Conservation (phyloP, 2,329 filamentous ascomycete species). For the Knufia petricola region DNA sequence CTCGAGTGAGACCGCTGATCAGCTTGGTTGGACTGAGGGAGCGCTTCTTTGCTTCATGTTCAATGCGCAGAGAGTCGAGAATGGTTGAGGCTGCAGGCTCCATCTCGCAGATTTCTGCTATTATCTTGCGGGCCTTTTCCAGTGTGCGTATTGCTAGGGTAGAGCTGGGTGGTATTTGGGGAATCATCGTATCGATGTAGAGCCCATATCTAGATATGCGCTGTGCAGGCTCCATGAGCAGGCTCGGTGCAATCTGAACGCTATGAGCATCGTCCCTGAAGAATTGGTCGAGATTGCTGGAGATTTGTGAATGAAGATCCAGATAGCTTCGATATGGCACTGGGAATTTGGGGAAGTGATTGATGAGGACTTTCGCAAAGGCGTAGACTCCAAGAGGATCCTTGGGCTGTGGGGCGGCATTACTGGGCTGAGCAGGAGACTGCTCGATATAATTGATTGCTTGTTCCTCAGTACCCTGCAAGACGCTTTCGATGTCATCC, state of each 20-base stretch:
- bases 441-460: conserved; percentile 55
- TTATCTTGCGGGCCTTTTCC: conserved; percentile 81
- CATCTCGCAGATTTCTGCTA: conserved; percentile 92
- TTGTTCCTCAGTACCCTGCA: conserved; percentile 75
- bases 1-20: conserved; percentile 19
- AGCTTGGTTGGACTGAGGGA: conserved; percentile 21
- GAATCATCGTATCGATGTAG: conserved; percentile 80
- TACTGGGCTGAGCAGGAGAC: conserved; percentile 35
- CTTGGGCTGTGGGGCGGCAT: conserved; percentile 41
- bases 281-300: conserved; percentile 67
- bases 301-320: conserved; percentile 76
- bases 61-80: conserved; percentile 22
- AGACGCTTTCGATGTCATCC: conserved; percentile 61
- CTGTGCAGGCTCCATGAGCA: conserved; percentile 93
- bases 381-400: conserved; percentile 70
- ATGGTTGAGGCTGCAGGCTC: conserved; percentile 53
- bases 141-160: conserved; percentile 45
- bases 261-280: conserved; percentile 62
- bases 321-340: conserved; percentile 91
- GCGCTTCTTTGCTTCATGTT: conserved; percentile 20
- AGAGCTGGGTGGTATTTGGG: conserved; percentile 19
- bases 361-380: conserved; percentile 70
- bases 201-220: conserved; percentile 87
- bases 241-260: conserved; percentile 76
- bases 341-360: conserved; percentile 89